Base-by-base conservation (phyloP, 768 basidiomycete genomes). In the Mrakia hoshinonis region DNA sequence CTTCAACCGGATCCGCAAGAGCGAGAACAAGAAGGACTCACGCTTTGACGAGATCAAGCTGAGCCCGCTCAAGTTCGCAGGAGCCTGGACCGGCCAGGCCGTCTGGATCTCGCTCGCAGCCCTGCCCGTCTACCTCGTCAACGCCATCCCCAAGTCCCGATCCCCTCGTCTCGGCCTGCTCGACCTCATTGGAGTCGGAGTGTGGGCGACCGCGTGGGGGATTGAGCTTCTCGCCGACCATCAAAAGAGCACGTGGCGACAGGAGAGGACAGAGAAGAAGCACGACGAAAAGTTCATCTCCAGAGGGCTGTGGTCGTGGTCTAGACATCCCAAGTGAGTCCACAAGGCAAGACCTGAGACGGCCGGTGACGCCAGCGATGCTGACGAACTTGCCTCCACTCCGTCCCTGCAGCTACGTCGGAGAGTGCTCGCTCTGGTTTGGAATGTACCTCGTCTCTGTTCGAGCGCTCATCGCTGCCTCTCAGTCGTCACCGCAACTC, bases 211-310 rank as follows among this genome's bases (percentile, higher is more conserved):
- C 6, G 87, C 86, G 0, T 83, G 89, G 75, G 75, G 85, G 3
- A 81, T 88, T 43, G 89, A 90, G 77, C 82, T 85, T 13, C 76
- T 84, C 48, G 87, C 87, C 0, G 88, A 89, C 78, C 73, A 67
- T 76, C 76, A 90, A 79, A 90, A 91, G 77, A 78, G 82, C 3
- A 77, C 79, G 0, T 89, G 89, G 89, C 81, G 87, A 49, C 78
- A 77, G 38, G 83, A 81, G 0, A 87, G 86, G 75, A 81, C 87
- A 22, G 81, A 81, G 22, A 87, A 88, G 77, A 79, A 85, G 72
- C 89, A 90, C 75, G 83, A 87, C 58, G 86, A 90, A 74, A 82
- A 84, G 75, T 89, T 90, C 76, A 87, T 90, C 69, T 83, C 83
- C 10, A 81, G 80, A 36, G 89, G 89, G 1, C 78, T 89, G 22